Percentiles rank a stretch among this genome's conserved stretches.
Evolutionary conservation across 2,329 filamentous ascomycete genomes (phyloP).

Genomic region (Neobulgaria alba): DNA sequence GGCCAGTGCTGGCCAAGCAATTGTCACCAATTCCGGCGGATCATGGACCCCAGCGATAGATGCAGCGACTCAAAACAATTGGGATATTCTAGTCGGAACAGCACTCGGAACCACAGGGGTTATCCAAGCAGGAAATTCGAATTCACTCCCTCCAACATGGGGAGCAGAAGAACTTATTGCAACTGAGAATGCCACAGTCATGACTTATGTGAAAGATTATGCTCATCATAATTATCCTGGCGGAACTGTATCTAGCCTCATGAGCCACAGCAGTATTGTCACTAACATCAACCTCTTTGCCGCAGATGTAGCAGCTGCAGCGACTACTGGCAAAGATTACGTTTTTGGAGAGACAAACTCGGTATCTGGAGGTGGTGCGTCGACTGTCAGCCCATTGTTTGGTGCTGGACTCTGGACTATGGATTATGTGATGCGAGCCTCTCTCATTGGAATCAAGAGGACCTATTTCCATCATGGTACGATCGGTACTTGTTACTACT

Average conservation of each 20-base stretch:
- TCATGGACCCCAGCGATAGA: slow-evolving; percentile 21
- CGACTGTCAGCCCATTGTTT: slow-evolving; percentile 20
- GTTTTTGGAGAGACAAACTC: slow-evolving; percentile 28
- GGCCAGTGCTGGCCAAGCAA: slow-evolving; percentile 26
- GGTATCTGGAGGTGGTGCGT: slow-evolving; percentile 23
- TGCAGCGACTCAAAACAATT: slow-evolving; percentile 22
- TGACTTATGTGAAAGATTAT: slow-evolving; percentile 22
- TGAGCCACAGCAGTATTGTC: slow-evolving; percentile 22
- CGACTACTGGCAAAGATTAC: slow-evolving; percentile 19
- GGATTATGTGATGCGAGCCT: slow-evolving; percentile 21
- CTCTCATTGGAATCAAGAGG: slow-evolving; percentile 15
- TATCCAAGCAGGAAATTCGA: slow-evolving; percentile 25
- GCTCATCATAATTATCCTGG: slow-evolving; percentile 33
- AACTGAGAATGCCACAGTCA: slow-evolving; percentile 15
- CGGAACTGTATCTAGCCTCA: slow-evolving; percentile 25
- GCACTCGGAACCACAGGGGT: slow-evolving; percentile 14
- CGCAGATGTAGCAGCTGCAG: slow-evolving; percentile 19
- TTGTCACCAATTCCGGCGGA: slow-evolving; percentile 18
- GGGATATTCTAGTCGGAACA: slow-evolving; percentile 19
- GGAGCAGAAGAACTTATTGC: slow-evolving; percentile 23
- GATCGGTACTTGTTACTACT: slow-evolving; percentile 28
- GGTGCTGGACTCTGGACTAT: slow-evolving; percentile 25
- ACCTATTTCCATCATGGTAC: slow-evolving; percentile 26
- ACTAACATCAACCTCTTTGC: slow-evolving; percentile 18
- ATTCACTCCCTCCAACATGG: slow-evolving; percentile 23